These are phyloP conservation scores for Nepenthes gracilis DNA, from an alignment of 148 eudicot genomes.

Conservation along the genomic window DNA sequence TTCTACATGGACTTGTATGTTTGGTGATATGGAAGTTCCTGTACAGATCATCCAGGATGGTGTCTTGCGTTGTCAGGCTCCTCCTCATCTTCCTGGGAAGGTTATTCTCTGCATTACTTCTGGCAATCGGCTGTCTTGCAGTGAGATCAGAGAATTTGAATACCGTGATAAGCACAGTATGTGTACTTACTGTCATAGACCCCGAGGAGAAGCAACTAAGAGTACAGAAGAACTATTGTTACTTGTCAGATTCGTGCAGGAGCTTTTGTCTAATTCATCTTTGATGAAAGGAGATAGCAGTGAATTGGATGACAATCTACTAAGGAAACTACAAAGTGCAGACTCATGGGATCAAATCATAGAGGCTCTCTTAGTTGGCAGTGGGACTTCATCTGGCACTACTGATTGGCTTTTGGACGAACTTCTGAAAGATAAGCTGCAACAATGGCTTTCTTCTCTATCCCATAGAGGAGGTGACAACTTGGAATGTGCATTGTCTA, in stretches of 20 bases:
- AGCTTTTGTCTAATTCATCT: constrained; percentile 42
- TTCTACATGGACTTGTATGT: constrained; percentile 72
- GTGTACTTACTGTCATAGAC: constrained; percentile 22
- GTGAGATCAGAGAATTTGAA: constrained; percentile 91
- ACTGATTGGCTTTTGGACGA: constrained; percentile 71
- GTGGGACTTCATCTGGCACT: constrained; percentile 37
- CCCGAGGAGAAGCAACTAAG: constrained; percentile 27
- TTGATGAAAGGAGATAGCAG: constrained; percentile 24
- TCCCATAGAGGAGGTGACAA: constrained; percentile 12
- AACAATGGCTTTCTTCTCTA: constrained; percentile 58
- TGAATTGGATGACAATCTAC: constrained; percentile 23
- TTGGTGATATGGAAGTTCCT: constrained; percentile 84
- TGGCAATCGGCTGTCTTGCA: constrained; percentile 65
- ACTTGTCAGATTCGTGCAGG: constrained; percentile 61
- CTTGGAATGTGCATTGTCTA: constrained; percentile 43
- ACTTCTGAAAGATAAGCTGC: constrained; percentile 78
- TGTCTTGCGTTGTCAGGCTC: constrained; percentile 69
- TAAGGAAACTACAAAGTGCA: constrained; percentile 27
- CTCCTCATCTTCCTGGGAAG: constrained; percentile 64
- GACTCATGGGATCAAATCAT: constrained; percentile 54
- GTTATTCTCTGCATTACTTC: constrained; percentile 67
- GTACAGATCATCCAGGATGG: constrained; percentile 71
- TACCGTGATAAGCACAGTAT: constrained; percentile 36
- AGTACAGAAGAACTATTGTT: constrained; percentile 61
- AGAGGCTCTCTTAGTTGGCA: constrained; percentile 50